Conservation (phyloP, 1,139 yeast species). For the Spathaspora sp. region DNA sequence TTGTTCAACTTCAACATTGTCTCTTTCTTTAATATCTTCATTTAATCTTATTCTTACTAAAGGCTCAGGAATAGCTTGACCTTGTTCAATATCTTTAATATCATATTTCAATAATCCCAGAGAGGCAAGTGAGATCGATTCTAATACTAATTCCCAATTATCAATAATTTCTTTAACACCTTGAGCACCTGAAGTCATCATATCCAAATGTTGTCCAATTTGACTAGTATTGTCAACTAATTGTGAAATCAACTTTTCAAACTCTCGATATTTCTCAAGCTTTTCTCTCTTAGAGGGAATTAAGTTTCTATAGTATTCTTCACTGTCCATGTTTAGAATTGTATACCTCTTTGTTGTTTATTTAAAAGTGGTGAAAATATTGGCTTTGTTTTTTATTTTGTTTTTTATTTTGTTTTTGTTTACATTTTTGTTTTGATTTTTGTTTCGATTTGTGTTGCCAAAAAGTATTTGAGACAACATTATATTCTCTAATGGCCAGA, state of each 20-base stretch:
- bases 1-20: constrained; percentile 5
- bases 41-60: constrained; percentile 61
- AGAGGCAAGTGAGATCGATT: constrained; percentile 68
- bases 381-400: neutral
- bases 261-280: constrained; percentile 49
- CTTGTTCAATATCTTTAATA: constrained; percentile 44
- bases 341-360: too few relatives aligned
- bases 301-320: neutral
- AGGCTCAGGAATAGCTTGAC: constrained; percentile 48
- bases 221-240: constrained; percentile 49
- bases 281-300: constrained; percentile 52
- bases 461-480: neutral
- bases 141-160: constrained; percentile 70
- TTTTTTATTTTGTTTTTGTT: constrained; percentile 3
- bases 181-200: constrained; percentile 58
- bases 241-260: constrained; percentile 46
- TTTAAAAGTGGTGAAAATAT: neutral
- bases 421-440: constrained; percentile 4
- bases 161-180: constrained; percentile 55
- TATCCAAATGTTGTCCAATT: constrained; percentile 48
- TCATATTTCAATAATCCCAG: constrained; percentile 51
- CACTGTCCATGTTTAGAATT: neutral
- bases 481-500: neutral
- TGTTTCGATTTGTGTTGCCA: constrained; percentile 1
- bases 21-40: constrained; percentile 9